Evolutionary conservation across 345 rosid genomes (phyloP).

Genomic region (Eucalyptus leucophloia): DNA sequence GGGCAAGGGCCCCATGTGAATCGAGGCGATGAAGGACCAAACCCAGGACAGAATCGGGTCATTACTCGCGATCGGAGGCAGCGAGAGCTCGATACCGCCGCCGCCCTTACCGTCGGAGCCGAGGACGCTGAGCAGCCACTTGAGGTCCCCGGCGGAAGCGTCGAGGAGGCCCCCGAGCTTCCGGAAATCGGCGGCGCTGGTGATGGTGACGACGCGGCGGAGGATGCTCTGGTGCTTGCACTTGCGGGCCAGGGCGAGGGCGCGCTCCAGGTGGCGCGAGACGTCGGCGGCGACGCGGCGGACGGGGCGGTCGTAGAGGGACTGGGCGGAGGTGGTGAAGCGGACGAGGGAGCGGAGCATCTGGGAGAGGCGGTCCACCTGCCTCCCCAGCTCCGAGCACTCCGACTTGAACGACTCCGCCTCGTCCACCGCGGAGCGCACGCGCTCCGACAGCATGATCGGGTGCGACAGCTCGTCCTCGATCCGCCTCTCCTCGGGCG

Average conservation of each 20-base stretch:
- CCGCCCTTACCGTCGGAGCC: not conserved
- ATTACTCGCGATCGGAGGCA: constrained; percentile 16
- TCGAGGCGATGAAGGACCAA: constrained; percentile 10
- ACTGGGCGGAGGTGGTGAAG: constrained; percentile 7
- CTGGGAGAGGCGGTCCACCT: constrained; percentile 50
- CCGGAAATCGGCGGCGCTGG: constrained; percentile 3
- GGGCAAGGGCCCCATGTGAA: constrained; percentile 4
- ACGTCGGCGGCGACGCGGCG: constrained; percentile 8
- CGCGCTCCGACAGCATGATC: constrained; percentile 39
- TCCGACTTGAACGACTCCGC: constrained; percentile 45
- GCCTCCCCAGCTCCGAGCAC: constrained; percentile 42
- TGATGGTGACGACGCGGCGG: constrained; percentile 6
- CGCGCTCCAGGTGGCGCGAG: not conserved
- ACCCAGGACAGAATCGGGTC: constrained; percentile 16
- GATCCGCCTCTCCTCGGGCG: constrained; percentile 41
- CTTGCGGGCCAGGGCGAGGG: constrained; percentile 1
- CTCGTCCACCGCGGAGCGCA: constrained; percentile 42
- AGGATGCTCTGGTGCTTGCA: not conserved
- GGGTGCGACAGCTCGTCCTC: constrained; percentile 42
- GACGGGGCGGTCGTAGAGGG: constrained; percentile 2
- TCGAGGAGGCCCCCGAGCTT: not conserved
- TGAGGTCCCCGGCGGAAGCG: constrained; percentile 1
- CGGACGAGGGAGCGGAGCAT: constrained; percentile 57
- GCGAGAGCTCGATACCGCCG: not conserved
- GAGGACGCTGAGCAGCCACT: constrained; percentile 2